Evolutionary conservation across 2,329 filamentous ascomycete species (phyloP), one percentile per base, ranked within the genome.

Genomic region (Aspergillus sp.): DNA sequence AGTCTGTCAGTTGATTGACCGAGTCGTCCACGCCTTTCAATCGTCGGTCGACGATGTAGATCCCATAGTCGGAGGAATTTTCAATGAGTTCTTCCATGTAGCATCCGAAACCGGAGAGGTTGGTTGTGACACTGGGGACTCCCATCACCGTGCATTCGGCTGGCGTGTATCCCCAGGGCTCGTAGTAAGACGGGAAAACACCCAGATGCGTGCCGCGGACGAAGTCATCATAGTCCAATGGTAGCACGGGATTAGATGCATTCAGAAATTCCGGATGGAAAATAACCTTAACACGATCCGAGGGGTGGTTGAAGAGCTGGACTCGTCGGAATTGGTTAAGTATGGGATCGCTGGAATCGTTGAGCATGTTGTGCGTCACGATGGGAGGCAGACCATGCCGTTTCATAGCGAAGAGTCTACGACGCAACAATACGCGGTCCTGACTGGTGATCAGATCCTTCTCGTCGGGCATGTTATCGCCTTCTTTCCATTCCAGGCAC

Each of bases 11-110:
- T 71, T 97, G 89, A 71, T 97, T 96, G 64, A 97, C 90, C 6
- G 89, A 95, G 67, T 97, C 93, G 62, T 98, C 93, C 1, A 98
- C 85, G 29, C 90, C 91, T 79, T 97, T 97, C 73, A 82, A 86
- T 42, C 93, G 83, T 47, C 93, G 86, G 66, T 98, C 93, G 41
- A 98, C 90, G 67, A 98, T 97, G 75, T 97, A 97, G 70, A 98
- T 97, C 56, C 93, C 93, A 63, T 98, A 97, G 69, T 98, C 93
- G 54, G 86, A 86, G 36, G 91, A 94, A 70, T 97, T 97, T 71
- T 97, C 91, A 56, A 98, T 97, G 57, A 97, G 73, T 70, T 97
- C 93, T 69, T 98, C 93, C 93, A 98, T 98, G 70, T 98, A 97
- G 71, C 93, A 97, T 43, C 93, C 93, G 62, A 98, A 98, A 19